Conservation (phyloP, 768 basidiomycete genomes). For the Cyathus striatus region DNA sequence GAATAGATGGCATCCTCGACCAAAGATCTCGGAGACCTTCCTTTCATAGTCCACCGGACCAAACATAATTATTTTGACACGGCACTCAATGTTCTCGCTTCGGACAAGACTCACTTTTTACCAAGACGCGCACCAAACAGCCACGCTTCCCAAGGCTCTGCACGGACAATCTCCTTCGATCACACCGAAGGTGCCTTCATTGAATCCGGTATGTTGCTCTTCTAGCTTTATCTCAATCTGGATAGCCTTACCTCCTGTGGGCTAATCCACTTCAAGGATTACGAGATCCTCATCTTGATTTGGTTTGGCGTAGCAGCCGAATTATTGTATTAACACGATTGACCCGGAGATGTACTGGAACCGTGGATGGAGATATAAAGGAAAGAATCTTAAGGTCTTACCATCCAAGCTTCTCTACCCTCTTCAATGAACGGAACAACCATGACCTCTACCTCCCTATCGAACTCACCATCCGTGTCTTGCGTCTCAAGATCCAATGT, state of each 20-base stretch:
- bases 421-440: conserved; percentile 5
- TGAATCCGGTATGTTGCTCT: conserved; percentile 16
- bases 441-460: conserved; percentile 4
- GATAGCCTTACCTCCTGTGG: conserved; percentile 29
- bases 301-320: conserved; percentile 23
- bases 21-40: too few species aligned
- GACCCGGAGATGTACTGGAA: too few species aligned
- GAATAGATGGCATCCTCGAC: too few species aligned
- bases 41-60: too few species aligned
- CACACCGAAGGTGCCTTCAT: conserved; percentile 17
- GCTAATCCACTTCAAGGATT: conserved; percentile 21
- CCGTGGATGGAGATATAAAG: conserved; percentile 20
- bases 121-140: background rate
- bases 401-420: conserved; percentile 7
- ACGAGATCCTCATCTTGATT: conserved; percentile 25
- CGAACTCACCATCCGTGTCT: conserved; percentile 11
- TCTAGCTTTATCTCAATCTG: conserved; percentile 20
- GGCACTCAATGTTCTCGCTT: too few species aligned
- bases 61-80: too few species aligned
- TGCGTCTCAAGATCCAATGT: conserved; percentile 5
- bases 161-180: conserved; percentile 19
- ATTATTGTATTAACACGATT: too few species aligned
- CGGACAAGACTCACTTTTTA: too few species aligned
- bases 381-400: conserved; percentile 14
- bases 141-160: conserved; percentile 13